Evolutionary conservation across 1,284 basidiomycete species (phyloP).

Genomic region (Chalciporus piperatoides): DNA sequence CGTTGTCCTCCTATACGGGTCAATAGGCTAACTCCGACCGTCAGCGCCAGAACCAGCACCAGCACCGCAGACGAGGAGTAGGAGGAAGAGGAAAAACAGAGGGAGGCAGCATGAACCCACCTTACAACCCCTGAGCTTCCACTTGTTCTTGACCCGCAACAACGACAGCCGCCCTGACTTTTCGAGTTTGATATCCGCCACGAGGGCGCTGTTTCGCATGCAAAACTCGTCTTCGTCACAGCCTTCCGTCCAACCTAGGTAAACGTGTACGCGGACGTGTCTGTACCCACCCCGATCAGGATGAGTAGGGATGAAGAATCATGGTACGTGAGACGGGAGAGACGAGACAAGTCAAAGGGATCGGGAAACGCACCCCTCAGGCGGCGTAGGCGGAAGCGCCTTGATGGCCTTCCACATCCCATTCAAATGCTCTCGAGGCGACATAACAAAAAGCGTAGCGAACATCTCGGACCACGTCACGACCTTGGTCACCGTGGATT

Average conservation of each 20-base stretch:
- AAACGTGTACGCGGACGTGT: constrained; percentile 33
- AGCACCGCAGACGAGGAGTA: neutral
- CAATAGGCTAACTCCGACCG: constrained; percentile 23
- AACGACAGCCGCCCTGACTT: constrained; percentile 20
- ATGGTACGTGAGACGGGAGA: neutral
- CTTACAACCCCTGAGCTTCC: constrained; percentile 25
- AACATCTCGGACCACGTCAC: constrained; percentile 1
- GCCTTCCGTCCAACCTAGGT: constrained; percentile 27
- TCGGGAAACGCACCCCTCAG: constrained; percentile 18
- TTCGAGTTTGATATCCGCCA: constrained; percentile 27
- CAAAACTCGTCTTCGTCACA: constrained; percentile 31
- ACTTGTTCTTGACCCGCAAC: constrained; percentile 17
- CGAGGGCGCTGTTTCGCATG: constrained; percentile 26
- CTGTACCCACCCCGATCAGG: constrained; percentile 9
- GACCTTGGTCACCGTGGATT: neutral
- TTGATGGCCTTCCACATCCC: constrained; percentile 25
- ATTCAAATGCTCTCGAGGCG: constrained; percentile 32
- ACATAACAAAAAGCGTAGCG: constrained; percentile 15
- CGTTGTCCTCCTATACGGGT: constrained; percentile 21
- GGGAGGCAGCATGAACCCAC: constrained; percentile 10
- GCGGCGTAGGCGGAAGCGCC: constrained; percentile 18
- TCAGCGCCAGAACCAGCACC: neutral
- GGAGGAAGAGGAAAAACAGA: neutral
- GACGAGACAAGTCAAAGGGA: neutral
- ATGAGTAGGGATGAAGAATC: too few species aligned